A percentile compares a stretch with the other conserved stretches of the same genome.
Evolutionary conservation across 768 basidiomycete species (phyloP).

Genomic region (Lentinus tigrinus): DNA sequence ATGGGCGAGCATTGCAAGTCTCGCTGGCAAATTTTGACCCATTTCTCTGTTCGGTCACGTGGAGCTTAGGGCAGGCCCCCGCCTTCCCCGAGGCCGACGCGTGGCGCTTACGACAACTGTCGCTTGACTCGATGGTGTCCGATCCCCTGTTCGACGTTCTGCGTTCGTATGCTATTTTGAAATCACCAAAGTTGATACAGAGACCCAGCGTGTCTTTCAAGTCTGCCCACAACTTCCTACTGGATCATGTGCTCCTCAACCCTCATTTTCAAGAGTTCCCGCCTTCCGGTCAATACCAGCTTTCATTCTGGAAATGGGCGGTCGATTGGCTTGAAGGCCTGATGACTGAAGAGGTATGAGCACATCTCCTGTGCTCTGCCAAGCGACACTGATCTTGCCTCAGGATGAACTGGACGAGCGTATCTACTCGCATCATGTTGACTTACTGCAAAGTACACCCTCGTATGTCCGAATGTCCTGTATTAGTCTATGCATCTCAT

Average conservation of each 20-base stretch:
- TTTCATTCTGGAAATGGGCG: conserved; percentile 72
- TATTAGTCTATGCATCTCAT: neutral
- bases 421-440: conserved; percentile 63
- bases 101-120: neutral
- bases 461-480: conserved; percentile 27
- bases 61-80: conserved; percentile 26
- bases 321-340: conserved; percentile 53
- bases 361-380: neutral
- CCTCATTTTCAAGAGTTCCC: conserved; percentile 56
- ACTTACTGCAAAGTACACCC: conserved; percentile 37
- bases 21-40: conserved; percentile 23
- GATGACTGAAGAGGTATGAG: conserved; percentile 46
- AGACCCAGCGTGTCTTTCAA: conserved; percentile 36
- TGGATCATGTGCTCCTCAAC: conserved; percentile 50
- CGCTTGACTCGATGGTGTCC: neutral
- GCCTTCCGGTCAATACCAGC: conserved; percentile 63
- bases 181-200: conserved; percentile 39
- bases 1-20: conserved; percentile 27
- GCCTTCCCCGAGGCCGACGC: neutral
- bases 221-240: conserved; percentile 53
- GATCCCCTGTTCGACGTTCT: conserved; percentile 36
- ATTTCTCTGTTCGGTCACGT: conserved; percentile 25
- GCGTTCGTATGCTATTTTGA: conserved; percentile 52
- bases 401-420: conserved; percentile 65
- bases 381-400: conserved; percentile 3